These are phyloP conservation scores for Volvox africanus DNA, from an alignment of 139 green algal genomes.

Conservation along the genomic window DNA sequence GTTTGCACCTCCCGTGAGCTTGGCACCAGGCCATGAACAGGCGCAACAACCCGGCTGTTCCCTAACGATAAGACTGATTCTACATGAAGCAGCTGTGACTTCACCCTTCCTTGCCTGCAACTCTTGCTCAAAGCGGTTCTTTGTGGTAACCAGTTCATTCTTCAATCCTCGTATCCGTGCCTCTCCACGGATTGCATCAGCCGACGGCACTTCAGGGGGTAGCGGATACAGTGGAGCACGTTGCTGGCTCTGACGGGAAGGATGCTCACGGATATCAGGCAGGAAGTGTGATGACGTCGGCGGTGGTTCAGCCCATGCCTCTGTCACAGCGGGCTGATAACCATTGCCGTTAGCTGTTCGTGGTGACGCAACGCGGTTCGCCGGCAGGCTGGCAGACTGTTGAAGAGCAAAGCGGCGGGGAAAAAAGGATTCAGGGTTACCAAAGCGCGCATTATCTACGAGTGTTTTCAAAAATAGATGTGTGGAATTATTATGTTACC, in stretches of 20 bases:
- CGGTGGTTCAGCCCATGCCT: slow-evolving; percentile 35
- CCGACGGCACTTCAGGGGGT: slow-evolving; percentile 18
- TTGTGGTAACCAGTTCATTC: slow-evolving; percentile 26
- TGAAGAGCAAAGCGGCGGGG: not conserved
- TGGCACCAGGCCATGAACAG: too few species aligned
- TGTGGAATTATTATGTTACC: not conserved
- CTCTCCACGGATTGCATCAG: slow-evolving; percentile 26
- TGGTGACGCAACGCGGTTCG: slow-evolving; percentile 1
- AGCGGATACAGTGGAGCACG: not conserved
- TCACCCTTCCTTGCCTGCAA: slow-evolving; percentile 25
- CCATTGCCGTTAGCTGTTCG: slow-evolving; percentile 18
- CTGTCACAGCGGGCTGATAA: slow-evolving; percentile 29
- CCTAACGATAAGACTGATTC: too few species aligned
- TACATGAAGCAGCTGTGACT: not conserved
- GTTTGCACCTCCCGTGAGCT: too few species aligned
- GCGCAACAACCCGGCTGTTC: too few species aligned
- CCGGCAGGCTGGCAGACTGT: slow-evolving; percentile 15
- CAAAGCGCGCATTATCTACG: not conserved
- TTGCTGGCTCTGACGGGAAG: not conserved
- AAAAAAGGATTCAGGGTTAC: not conserved
- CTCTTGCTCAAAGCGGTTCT: slow-evolving; percentile 43
- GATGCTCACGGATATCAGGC: slow-evolving; percentile 20
- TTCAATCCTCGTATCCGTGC: slow-evolving; percentile 33
- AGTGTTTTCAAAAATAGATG: not conserved
- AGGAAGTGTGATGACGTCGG: slow-evolving; percentile 18